Evolutionary conservation across 768 basidiomycete genomes (phyloP).

Genomic region (Calocybe cyanea): DNA sequence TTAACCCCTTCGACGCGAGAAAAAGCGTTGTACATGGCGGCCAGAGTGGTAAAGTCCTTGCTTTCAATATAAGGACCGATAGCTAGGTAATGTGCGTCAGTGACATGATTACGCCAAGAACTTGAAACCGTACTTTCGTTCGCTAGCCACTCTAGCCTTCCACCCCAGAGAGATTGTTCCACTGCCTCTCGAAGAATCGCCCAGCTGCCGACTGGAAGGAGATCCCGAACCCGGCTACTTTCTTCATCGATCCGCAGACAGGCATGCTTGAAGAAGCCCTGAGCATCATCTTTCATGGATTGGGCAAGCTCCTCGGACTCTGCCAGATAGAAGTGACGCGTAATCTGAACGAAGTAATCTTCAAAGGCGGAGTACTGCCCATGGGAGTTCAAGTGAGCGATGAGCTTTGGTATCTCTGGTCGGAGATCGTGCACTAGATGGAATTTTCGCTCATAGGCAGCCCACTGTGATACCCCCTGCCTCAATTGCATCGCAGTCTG

Average conservation of each 20-base stretch:
- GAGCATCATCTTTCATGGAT: constrained; percentile 38
- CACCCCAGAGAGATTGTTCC: constrained; percentile 47
- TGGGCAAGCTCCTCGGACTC: constrained; percentile 43
- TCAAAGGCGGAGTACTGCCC: constrained; percentile 61
- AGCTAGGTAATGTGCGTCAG: constrained; percentile 30
- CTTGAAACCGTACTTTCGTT: constrained; percentile 24
- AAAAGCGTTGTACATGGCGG: constrained; percentile 59
- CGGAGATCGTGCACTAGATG: constrained; percentile 37
- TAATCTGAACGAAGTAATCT: constrained; percentile 45
- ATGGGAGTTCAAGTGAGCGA: constrained; percentile 54
- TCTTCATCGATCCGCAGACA: constrained; percentile 53
- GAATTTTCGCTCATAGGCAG: constrained; percentile 48
- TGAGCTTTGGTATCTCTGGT: constrained; percentile 41
- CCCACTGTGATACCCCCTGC: constrained; percentile 45
- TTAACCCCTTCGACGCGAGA: constrained; percentile 51
- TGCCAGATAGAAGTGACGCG: constrained; percentile 46
- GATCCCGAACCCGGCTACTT: constrained; percentile 42
- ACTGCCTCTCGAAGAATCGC: constrained; percentile 46
- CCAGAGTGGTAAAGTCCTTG: constrained; percentile 40
- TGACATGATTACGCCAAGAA: neutral
- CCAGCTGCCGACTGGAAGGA: constrained; percentile 52
- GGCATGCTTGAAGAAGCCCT: constrained; percentile 51
- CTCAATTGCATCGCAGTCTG: constrained; percentile 41
- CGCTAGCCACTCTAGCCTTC: constrained; percentile 36
- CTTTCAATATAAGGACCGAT: constrained; percentile 48